Evolutionary conservation across 495 filamentous ascomycete genomes (phyloP), one percentile per base, ranked within the genome.

Genomic region (Cladorrhinum samala): DNA sequence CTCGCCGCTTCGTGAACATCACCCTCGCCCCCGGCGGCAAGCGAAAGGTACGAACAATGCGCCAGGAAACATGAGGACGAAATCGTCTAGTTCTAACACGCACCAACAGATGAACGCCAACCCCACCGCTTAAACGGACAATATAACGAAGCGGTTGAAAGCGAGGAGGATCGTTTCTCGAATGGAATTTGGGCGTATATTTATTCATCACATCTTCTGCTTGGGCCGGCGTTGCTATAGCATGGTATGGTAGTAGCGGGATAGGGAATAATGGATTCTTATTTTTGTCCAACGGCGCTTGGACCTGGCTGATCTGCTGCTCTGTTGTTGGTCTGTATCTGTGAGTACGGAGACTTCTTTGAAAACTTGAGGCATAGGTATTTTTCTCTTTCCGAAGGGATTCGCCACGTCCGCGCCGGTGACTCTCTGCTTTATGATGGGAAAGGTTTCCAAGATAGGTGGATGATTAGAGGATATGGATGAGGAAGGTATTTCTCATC

Each of bases 1-100:
- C 91, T 59, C 87, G 93, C 69, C 91, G 94, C 65, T 99, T 99
- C 81, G 93, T 97, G 60, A 96, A 97, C 78, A 90, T 97, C 67
- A 93, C 90, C 66, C 81, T 95, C 79, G 94, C 93, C 54, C 82
- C 36, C 18, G 92, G 92, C 72, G 93, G 93, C 72, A 99, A 97
- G 92, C 81, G 94, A 72, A 97, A 97, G 92, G 90, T 94, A 61
- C 47, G 62, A n/a, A n/a, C n/a, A n/a, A 11, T 49, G 17, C 1
- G 21, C 3, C 0, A 3, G 9, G 42, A 42, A 27, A 33, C 5
- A 33, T 11, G n/a, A n/a, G n/a, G n/a, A n/a, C n/a, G n/a, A n/a
- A n/a, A n/a, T n/a, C n/a, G n/a, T n/a, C n/a, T n/a, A n/a, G n/a
- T n/a, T n/a, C n/a, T n/a, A n/a, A n/a, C n/a, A n/a, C n/a, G n/a